Conservation (phyloP, 306 rosid species). For the Casuarina glauca region DNA sequence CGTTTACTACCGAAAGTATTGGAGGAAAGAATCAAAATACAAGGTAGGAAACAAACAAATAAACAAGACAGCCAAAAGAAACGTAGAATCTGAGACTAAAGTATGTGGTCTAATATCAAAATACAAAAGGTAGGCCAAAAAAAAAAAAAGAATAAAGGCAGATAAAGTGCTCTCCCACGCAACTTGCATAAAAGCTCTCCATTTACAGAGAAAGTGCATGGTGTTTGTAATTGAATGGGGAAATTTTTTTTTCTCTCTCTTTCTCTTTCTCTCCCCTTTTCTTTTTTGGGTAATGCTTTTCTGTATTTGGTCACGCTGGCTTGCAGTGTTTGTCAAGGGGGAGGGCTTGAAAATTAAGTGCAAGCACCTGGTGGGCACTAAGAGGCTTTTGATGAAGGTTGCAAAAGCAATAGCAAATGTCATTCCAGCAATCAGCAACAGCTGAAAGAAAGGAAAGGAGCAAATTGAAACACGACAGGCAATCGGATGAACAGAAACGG, state of each 20-base stretch:
- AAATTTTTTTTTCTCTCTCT: background rate
- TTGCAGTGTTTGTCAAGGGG: slow-evolving; percentile 29
- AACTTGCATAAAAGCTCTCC: slow-evolving; percentile 48
- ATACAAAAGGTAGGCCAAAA: slow-evolving; percentile 8
- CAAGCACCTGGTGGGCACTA: slow-evolving; percentile 36
- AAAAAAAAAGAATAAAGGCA: slow-evolving; percentile 51
- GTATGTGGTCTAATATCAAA: slow-evolving; percentile 41
- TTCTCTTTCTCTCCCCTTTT: background rate
- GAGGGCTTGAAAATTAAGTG: slow-evolving; percentile 42
- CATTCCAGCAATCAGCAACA: slow-evolving; percentile 33
- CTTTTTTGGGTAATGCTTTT: background rate
- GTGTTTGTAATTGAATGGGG: slow-evolving; percentile 23
- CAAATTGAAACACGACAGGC: background rate
- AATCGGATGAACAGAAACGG: too few species aligned
- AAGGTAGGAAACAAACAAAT: background rate
- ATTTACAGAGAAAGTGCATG: slow-evolving; percentile 33
- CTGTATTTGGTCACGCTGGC: slow-evolving; percentile 8
- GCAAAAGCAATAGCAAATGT: slow-evolving; percentile 41
- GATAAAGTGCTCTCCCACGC: slow-evolving; percentile 40
- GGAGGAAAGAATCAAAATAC: slow-evolving; percentile 20
- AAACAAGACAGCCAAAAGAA: slow-evolving; percentile 14
- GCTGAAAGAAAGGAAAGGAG: slow-evolving; percentile 4
- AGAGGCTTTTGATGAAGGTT: slow-evolving; percentile 30
- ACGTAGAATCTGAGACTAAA: background rate
- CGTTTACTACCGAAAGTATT: background rate